Evolutionary conservation across 1,139 yeast species (phyloP).

Genomic region (Pichia sp.): DNA sequence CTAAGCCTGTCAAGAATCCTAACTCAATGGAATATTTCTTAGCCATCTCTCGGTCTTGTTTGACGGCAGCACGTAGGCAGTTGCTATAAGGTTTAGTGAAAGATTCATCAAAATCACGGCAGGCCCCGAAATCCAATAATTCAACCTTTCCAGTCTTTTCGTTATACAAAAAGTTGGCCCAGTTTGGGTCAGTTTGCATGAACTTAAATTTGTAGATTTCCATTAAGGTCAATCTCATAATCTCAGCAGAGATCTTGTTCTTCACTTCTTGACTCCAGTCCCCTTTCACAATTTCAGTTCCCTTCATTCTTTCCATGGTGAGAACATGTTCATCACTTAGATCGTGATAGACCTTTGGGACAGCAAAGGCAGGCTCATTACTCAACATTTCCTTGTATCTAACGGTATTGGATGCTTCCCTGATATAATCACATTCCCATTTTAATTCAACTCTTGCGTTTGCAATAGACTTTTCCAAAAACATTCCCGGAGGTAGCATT

Average conservation of each 20-base stretch:
- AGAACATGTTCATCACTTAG: constrained; percentile 78
- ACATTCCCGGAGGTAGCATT: constrained; percentile 85
- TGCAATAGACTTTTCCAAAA: constrained; percentile 85
- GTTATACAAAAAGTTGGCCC: constrained; percentile 95
- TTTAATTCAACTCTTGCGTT: constrained; percentile 90
- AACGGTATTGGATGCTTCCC: constrained; percentile 81
- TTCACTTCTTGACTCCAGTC: constrained; percentile 69
- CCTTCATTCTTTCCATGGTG: constrained; percentile 87
- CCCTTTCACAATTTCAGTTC: constrained; percentile 77
- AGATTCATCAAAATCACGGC: constrained; percentile 67
- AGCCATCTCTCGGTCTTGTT: constrained; percentile 61
- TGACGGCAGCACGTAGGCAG: constrained; percentile 73
- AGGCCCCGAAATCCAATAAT: constrained; percentile 91
- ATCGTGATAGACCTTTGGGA: constrained; percentile 77
- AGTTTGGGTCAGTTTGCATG: constrained; percentile 99
- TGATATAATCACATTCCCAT: constrained; percentile 95
- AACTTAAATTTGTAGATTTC: constrained; percentile 82
- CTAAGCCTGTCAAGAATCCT: constrained; percentile 91
- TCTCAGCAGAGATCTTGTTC: constrained; percentile 77
- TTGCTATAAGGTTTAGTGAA: constrained; percentile 69
- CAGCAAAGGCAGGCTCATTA: constrained; percentile 67
- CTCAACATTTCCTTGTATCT: constrained; percentile 59
- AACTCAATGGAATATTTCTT: constrained; percentile 63
- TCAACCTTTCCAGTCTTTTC: constrained; percentile 58
- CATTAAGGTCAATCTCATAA: constrained; percentile 79